Evolutionary conservation across 2,329 filamentous ascomycete genomes (phyloP), one percentile per base, ranked within the genome.

Genomic region (Geosmithia flava): DNA sequence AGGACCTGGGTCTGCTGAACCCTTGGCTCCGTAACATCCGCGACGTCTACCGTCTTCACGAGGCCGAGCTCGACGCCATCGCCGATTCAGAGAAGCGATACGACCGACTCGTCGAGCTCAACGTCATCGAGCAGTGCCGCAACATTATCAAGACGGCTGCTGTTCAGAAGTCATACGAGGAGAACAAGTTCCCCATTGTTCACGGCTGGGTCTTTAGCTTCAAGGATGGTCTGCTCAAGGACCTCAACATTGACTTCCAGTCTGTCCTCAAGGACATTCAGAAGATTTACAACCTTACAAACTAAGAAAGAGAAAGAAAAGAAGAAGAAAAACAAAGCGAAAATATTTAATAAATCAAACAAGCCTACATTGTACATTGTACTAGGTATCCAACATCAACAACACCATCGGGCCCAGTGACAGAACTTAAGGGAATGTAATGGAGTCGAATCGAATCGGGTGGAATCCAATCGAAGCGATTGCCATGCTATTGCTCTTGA

Each of bases 111-210:
- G 85, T 88, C 46, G 87, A 94, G 71, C 75, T 93, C 60, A 95
- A 94, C 61, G 87, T 95, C 45, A 64, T 81, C 40, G 79, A 85
- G 65, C 84, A 89, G 60, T 80, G 89, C 60, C 78, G 85, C 61
- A 83, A 84, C 56, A 72, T 95, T 53, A 81, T 85, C 71, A 83
- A 88, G 72, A 89, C 88, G 58, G 80, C 83, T 20, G 80, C 79
- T 29, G 81, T 95, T n/a, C 80, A 89, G 66, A 79, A 88, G 66
- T 78, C 70, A 17, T 86, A 78, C 58, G 71, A 71, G 44, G 62
- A 75, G 58, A 79, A 83, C 56, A 64, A 73, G 54, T 86, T 75
- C 58, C 83, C 83, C 47, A 73, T 86, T 52, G 81, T 87, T 47
- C 82, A 85, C 65, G 83, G 81, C 37, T 86, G 81, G 81, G 81